phyloP scores from a whole-genome alignment of 192 early-diverging fungal genomes.

The Linnemannia elongata region DNA sequence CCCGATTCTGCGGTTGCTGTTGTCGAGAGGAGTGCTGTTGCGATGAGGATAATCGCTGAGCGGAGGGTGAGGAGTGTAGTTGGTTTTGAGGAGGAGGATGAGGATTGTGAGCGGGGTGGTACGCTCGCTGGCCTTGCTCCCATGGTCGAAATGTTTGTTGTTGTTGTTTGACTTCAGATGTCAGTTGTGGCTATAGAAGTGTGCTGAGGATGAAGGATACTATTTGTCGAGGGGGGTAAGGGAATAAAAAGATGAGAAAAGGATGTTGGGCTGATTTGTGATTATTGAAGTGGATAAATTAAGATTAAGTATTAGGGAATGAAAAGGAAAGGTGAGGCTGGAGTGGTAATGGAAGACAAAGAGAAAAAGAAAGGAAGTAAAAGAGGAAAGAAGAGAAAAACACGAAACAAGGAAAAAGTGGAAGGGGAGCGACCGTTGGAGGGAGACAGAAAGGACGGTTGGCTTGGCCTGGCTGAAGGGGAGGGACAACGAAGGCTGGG shows the following conservation, averaged over 20 bases:
- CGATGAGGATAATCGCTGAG: neutral
- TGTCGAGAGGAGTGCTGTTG: neutral
- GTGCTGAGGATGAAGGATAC: neutral
- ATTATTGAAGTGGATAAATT: neutral
- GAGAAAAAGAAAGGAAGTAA: neutral
- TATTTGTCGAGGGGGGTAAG: neutral
- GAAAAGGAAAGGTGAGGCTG: neutral
- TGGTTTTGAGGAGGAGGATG: neutral
- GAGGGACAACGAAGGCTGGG: neutral
- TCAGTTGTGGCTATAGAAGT: neutral
- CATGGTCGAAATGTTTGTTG: too few species aligned
- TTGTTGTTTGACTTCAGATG: neutral
- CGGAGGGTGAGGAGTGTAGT: neutral
- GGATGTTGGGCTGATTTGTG: neutral
- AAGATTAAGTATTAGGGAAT: neutral
- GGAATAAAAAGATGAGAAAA: neutral
- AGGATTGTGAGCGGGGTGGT: neutral
- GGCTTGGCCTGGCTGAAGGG: too few species aligned
- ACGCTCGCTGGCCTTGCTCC: neutral
- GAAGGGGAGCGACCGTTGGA: neutral
- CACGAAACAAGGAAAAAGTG: neutral
- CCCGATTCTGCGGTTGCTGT: neutral
- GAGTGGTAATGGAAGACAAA: neutral
- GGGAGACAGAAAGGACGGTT: too few species aligned
- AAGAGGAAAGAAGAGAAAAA: neutral